A percentile compares a stretch with the other conserved stretches of the same genome.
Evolutionary conservation across 352 stramenopile species (phyloP).

Genomic region (Phytophthora nicotianae): DNA sequence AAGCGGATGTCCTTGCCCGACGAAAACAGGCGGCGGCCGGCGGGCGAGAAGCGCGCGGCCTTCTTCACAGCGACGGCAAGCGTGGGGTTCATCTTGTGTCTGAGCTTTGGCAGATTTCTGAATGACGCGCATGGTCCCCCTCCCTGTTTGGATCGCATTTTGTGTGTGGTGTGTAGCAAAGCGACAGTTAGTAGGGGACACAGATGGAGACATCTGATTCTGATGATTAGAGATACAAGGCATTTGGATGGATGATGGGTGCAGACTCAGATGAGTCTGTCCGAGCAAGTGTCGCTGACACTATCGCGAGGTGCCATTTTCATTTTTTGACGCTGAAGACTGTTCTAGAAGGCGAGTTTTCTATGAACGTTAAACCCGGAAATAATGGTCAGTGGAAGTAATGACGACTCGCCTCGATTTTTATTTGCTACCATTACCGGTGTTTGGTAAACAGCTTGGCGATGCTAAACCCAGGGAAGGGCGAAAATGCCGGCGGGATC

Average conservation of each 20-base stretch:
- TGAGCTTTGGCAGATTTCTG: conserved; percentile 32
- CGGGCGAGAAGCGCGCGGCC: conserved; percentile 41
- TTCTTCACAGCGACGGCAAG: conserved; percentile 73
- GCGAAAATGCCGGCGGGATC: conserved; percentile 1
- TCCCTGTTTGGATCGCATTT: conserved; percentile 1
- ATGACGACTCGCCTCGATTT: neutral
- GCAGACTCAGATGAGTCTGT: conserved; percentile 6
- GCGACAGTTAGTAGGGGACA: conserved; percentile 19
- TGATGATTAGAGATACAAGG: neutral
- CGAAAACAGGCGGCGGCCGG: conserved; percentile 75
- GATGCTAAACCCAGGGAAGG: conserved; percentile 8
- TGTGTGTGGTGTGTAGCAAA: conserved; percentile 22
- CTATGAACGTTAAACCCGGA: neutral
- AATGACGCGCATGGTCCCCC: conserved; percentile 29
- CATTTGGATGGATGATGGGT: neutral
- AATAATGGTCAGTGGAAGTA: neutral
- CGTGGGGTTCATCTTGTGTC: conserved; percentile 70
- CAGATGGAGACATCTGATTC: neutral
- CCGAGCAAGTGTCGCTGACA: conserved; percentile 23
- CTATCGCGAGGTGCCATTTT: conserved; percentile 21
- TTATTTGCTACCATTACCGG: neutral
- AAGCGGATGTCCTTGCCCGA: conserved; percentile 99
- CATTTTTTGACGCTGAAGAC: conserved; percentile 16
- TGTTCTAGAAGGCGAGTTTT: conserved; percentile 33
- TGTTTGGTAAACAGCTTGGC: neutral